Conservation (phyloP, 75 land plant genomes). For the Picea glauca region DNA sequence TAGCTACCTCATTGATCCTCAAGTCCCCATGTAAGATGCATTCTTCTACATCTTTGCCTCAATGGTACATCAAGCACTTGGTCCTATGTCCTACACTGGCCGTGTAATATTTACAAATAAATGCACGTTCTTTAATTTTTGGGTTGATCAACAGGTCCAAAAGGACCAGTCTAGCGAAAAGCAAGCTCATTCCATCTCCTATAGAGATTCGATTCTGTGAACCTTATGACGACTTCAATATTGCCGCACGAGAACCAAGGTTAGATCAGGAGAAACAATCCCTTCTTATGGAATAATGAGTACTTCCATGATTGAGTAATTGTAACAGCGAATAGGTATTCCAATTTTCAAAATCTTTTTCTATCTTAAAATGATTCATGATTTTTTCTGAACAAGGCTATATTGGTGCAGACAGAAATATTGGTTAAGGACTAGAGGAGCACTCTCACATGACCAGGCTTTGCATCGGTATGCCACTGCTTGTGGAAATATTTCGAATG, state of each 20-base stretch:
- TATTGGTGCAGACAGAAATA: constrained; percentile 56
- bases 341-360: background rate
- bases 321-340: background rate
- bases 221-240: constrained; percentile 35
- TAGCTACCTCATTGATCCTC: constrained; percentile 77
- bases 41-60: background rate
- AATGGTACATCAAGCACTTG: background rate
- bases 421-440: constrained; percentile 88
- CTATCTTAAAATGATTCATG: background rate
- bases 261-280: constrained; percentile 15
- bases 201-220: constrained; percentile 80
- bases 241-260: constrained; percentile 66
- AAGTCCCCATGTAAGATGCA: constrained; percentile 68
- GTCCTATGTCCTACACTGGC: background rate
- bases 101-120: background rate
- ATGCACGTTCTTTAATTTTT: background rate
- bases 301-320: background rate
- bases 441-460: constrained; percentile 93
- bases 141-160: constrained; percentile 38
- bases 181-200: constrained; percentile 57
- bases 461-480: constrained; percentile 64
- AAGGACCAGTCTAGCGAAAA: constrained; percentile 56
- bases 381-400: background rate
- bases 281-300: background rate
- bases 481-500: background rate